A percentile compares a stretch with the other conserved stretches of the same genome.
Conservation (phyloP, 305 asterid species). For the Ilex paraguariensis region DNA sequence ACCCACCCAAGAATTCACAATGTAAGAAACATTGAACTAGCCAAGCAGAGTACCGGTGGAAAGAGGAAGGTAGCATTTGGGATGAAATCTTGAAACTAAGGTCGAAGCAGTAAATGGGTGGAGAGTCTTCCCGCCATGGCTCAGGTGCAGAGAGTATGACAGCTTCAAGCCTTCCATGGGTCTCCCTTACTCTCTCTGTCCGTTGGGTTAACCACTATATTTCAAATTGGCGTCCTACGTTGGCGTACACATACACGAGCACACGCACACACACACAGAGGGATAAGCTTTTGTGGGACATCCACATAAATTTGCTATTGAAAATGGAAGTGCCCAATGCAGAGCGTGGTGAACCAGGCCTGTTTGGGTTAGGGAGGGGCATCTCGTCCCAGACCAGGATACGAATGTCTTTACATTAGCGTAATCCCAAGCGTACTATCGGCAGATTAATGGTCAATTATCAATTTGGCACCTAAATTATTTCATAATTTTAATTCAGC, state of each 20-base stretch:
- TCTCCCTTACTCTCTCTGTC: slow-evolving; percentile 4
- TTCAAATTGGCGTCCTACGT: not conserved
- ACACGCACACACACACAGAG: no score
- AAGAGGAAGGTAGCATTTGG: slow-evolving; percentile 25
- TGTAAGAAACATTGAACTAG: not conserved
- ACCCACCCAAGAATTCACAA: no score
- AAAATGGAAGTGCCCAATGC: not conserved
- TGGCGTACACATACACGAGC: not conserved
- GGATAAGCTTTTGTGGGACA: not conserved
- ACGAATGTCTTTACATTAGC: no score
- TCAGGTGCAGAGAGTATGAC: slow-evolving; percentile 34
- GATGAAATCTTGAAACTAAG: slow-evolving; percentile 2
- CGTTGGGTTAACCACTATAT: not conserved
- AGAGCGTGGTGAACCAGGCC: not conserved
- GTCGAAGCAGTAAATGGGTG: slow-evolving; percentile 31
- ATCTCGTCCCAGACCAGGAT: no score
- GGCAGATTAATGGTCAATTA: no score
- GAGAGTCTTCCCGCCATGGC: slow-evolving; percentile 31
- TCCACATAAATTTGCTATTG: not conserved
- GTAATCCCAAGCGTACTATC: no score
- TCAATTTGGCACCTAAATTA: no score
- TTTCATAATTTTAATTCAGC: no score
- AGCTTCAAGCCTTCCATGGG: slow-evolving; percentile 58
- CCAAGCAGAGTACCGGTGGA: slow-evolving; percentile 29
- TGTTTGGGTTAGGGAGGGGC: not conserved